These are phyloP conservation scores for Pseudogymnoascus sp. DNA, from an alignment of 2,329 filamentous ascomycete genomes.

Conservation along the genomic window DNA sequence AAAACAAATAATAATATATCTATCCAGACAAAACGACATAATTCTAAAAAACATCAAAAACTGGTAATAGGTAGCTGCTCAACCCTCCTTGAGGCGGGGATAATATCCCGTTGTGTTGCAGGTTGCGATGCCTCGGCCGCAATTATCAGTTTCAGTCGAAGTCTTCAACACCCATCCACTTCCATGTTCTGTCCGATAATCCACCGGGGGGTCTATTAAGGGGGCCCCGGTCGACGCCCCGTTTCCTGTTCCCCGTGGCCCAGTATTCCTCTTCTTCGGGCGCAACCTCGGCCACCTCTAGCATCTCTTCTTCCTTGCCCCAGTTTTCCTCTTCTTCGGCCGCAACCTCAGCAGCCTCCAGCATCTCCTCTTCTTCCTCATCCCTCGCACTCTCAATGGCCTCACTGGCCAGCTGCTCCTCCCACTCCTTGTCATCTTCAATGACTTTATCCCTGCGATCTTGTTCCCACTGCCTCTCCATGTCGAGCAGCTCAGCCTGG, in stretches of 20 bases:
- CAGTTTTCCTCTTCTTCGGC: neutral
- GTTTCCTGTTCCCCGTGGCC: neutral
- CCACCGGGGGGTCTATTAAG: neutral
- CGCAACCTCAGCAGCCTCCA: neutral
- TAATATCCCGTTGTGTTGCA: too few relatives aligned
- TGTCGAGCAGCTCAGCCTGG: neutral
- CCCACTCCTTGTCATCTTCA: neutral
- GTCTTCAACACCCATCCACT: neutral
- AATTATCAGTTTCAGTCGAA: neutral
- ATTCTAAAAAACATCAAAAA: neutral
- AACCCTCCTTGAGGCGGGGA: too few relatives aligned
- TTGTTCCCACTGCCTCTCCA: conserved; percentile 7
- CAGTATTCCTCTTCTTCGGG: neutral
- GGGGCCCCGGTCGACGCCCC: neutral
- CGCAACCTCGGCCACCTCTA: neutral
- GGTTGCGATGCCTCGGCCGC: neutral
- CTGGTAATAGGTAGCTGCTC: too few relatives aligned
- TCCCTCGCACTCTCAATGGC: neutral
- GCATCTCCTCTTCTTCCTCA: neutral
- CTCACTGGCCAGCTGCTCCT: neutral
- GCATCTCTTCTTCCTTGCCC: neutral
- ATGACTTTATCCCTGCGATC: neutral
- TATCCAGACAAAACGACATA: too few relatives aligned
- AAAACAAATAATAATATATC: neutral
- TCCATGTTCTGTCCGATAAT: neutral